Evolutionary conservation across 371 early-diverging fungal species (phyloP).

Genomic region (Chytridiales sp.): DNA sequence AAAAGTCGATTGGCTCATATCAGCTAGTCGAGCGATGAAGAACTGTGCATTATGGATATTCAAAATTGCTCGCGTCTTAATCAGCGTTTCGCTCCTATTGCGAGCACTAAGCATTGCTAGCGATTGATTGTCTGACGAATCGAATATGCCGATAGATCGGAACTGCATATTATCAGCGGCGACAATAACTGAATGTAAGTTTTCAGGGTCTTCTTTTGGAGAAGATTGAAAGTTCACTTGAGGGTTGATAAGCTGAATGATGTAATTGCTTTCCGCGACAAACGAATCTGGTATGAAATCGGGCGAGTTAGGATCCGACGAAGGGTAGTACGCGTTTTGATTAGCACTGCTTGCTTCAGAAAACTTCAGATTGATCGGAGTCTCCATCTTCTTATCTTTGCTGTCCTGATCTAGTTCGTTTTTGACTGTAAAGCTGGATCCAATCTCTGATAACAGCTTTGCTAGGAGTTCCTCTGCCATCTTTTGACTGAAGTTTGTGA

Average conservation of each 20-base stretch:
- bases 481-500: constrained; percentile 28
- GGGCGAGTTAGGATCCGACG: constrained; percentile 56
- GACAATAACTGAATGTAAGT: constrained; percentile 56
- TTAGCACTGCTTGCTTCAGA: too few species aligned
- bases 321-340: constrained; percentile 36
- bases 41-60: constrained; percentile 79
- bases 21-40: constrained; percentile 68
- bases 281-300: constrained; percentile 53
- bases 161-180: constrained; percentile 66
- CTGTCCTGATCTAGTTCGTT: constrained; percentile 52
- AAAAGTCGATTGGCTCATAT: constrained; percentile 45
- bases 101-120: too few species aligned
- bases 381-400: background rate
- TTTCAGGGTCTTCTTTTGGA: constrained; percentile 31
- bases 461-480: constrained; percentile 50
- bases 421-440: constrained; percentile 50
- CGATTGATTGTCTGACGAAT: constrained; percentile 36
- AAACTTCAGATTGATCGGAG: constrained; percentile 3
- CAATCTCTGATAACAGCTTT: constrained; percentile 51
- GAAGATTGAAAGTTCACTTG: constrained; percentile 66
- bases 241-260: constrained; percentile 68
- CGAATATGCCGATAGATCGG: constrained; percentile 61
- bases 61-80: constrained; percentile 68
- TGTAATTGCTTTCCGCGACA: constrained; percentile 60
- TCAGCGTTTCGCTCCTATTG: constrained; percentile 47